phyloP scores from a whole-genome alignment of 2,329 filamentous ascomycete species.

The Rutstroemia sp. region DNA sequence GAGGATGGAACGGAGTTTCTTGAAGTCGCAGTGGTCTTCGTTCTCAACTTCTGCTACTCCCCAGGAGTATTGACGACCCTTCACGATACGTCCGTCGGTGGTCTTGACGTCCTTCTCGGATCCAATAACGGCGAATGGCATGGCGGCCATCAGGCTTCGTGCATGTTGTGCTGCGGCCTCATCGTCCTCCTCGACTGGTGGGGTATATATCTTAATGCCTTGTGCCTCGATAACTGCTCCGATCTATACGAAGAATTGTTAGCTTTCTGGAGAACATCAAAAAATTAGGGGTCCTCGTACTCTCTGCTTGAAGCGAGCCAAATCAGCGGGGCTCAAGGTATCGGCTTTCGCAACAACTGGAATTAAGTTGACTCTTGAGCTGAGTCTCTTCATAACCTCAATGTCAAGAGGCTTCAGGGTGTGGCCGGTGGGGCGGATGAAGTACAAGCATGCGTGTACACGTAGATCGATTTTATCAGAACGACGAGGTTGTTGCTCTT shows the following conservation, averaged over 20 bases:
- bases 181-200: constrained; percentile 95
- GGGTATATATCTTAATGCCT: constrained; percentile 99
- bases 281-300: constrained; percentile 44
- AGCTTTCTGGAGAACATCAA: constrained; percentile 17
- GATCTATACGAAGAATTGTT: constrained; percentile 51
- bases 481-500: constrained; percentile 97
- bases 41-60: constrained; percentile 99
- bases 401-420: constrained; percentile 98
- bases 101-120: constrained; percentile 99
- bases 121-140: constrained; percentile 98
- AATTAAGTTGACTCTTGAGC: constrained; percentile 96
- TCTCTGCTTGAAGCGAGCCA: constrained; percentile 90
- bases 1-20: constrained; percentile 97
- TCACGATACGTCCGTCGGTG: constrained; percentile 89
- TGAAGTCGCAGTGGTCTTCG: constrained; percentile 99
- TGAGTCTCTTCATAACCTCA: constrained; percentile 99
- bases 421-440: constrained; percentile 97
- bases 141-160: constrained; percentile 86
- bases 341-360: constrained; percentile 98
- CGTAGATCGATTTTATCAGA: constrained; percentile 98
- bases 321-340: constrained; percentile 85
- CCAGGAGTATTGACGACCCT: constrained; percentile 98
- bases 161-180: constrained; percentile 94
- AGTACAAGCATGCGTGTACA: constrained; percentile 97
- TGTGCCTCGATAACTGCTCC: constrained; percentile 93